These are phyloP conservation scores for Backusella circina DNA, from an alignment of 192 early-diverging fungal species.

Conservation along the genomic window DNA sequence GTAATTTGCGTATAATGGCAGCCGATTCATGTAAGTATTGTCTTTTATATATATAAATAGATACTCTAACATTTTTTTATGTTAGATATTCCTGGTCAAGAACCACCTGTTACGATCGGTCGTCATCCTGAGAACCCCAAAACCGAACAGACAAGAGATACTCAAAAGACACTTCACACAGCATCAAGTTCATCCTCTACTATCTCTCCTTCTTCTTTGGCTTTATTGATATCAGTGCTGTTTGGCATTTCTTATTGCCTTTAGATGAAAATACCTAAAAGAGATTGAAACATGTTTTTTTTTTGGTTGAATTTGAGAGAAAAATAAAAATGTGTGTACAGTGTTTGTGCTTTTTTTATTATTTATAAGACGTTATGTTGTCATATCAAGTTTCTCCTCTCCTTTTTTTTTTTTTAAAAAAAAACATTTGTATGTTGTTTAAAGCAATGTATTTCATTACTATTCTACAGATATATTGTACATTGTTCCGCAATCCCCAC, in stretches of 20 bases:
- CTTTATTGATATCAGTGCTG: background rate
- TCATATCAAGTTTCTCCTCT: too few relatives aligned
- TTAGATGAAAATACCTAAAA: background rate
- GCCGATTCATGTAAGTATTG: background rate
- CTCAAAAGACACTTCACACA: background rate
- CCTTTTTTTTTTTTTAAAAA: too few relatives aligned
- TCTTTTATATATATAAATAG: background rate
- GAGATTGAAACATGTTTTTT: background rate
- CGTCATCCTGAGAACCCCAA: background rate
- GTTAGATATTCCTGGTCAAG: background rate
- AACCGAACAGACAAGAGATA: background rate
- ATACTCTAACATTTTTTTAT: background rate
- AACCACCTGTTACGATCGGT: background rate
- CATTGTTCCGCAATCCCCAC: too few relatives aligned
- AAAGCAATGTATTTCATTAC: too few relatives aligned
- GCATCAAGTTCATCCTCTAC: background rate
- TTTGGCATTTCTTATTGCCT: background rate
- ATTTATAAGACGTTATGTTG: too few relatives aligned
- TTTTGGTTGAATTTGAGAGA: background rate
- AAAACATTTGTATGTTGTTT: too few relatives aligned
- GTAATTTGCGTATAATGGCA: slow-evolving; percentile 12
- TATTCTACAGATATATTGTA: too few relatives aligned
- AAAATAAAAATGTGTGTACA: background rate
- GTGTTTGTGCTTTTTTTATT: too few relatives aligned
- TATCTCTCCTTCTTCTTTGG: background rate